Percentiles rank a stretch among this genome's conserved stretches.
phyloP scores from a whole-genome alignment of 352 stramenopile species.

The Pythium brassicae region DNA sequence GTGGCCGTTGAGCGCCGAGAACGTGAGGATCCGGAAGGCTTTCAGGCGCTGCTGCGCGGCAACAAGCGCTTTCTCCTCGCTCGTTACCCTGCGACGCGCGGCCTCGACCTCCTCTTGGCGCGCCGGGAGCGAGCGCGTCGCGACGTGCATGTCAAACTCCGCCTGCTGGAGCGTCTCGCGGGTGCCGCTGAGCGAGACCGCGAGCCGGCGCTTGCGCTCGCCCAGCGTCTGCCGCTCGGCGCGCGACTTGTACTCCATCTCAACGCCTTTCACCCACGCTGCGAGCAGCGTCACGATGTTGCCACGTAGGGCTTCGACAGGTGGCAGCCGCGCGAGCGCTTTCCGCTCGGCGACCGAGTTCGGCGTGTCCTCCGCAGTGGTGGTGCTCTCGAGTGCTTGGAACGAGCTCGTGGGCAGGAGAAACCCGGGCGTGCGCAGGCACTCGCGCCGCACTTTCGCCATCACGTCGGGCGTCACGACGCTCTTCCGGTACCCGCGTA shows the following conservation, averaged over 20 bases:
- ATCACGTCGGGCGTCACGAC: slow-evolving; percentile 59
- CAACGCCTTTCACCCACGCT: slow-evolving; percentile 69
- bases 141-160: slow-evolving; percentile 59
- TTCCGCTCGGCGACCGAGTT: slow-evolving; percentile 7
- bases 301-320: slow-evolving; percentile 29
- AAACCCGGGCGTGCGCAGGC: slow-evolving; percentile 47
- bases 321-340: slow-evolving; percentile 21
- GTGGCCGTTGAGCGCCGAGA: slow-evolving; percentile 58
- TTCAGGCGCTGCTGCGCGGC: slow-evolving; percentile 42
- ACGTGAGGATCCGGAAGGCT: slow-evolving; percentile 47
- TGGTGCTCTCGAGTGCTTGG: slow-evolving; percentile 5
- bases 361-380: slow-evolving; percentile 3
- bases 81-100: slow-evolving; percentile 19
- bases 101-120: slow-evolving; percentile 58
- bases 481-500: slow-evolving; percentile 52
- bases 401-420: slow-evolving; percentile 23
- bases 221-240: slow-evolving; percentile 45
- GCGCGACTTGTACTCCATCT: slow-evolving; percentile 69
- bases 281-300: slow-evolving; percentile 52
- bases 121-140: slow-evolving; percentile 52
- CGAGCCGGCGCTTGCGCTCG: slow-evolving; percentile 50
- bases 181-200: slow-evolving; percentile 25
- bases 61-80: slow-evolving; percentile 31
- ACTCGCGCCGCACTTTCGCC: slow-evolving; percentile 73
- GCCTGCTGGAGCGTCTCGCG: slow-evolving; percentile 34